Base-by-base conservation (phyloP, 1,139 yeast species). In the Suhomyces kunorum region DNA sequence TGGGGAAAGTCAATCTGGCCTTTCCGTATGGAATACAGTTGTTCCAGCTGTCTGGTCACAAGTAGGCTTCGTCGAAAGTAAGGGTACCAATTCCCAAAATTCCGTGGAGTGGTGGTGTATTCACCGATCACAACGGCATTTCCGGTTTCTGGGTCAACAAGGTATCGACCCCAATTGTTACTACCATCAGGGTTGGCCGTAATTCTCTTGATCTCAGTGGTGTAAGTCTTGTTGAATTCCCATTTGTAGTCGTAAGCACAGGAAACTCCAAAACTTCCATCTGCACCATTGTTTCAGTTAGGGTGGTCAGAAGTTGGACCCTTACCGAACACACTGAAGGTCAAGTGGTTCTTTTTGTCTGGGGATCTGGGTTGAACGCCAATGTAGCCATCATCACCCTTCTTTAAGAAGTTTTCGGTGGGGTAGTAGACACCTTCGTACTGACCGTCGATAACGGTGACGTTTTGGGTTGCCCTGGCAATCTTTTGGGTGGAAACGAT, bases 161-260 rank as follows among this genome's bases (percentile, higher is more conserved):
- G n/a, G 18, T 32, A 31, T 14, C 43, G 40, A 6, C 19, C 25
- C 43, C 43, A 40, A 4, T 23, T 29, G 20, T 34, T 29, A 16
- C 28, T 33, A 6, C 40, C 43, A 16, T 36, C 36, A 6, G 29
- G 17, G 11, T 27, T 17, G 8, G 14, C 15, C 7, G 9, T 5
- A 2, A 8, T 25, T 25, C 28, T 25, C 28, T 25, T 25, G 9
- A 25, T 25, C 7, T 20, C 8, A 9, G 9, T 7, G 9, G 9
- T 20, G 9, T 20, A 20, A 20, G 9, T 7, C 8, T 20, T 7
- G 23, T 20, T 20, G 9, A 20, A 9, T 7, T 7, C 9, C 23
- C 23, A 20, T 7, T 7, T 7, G 7, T 7, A 7, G 8, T 9
- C 8, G 23, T 7, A 7, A 9, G 23, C 7, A 20, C 23, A 20